A percentile compares a stretch with the other conserved stretches of the same genome.
phyloP scores from a whole-genome alignment of 345 rosid genomes.

The Moricandia arvensis region DNA sequence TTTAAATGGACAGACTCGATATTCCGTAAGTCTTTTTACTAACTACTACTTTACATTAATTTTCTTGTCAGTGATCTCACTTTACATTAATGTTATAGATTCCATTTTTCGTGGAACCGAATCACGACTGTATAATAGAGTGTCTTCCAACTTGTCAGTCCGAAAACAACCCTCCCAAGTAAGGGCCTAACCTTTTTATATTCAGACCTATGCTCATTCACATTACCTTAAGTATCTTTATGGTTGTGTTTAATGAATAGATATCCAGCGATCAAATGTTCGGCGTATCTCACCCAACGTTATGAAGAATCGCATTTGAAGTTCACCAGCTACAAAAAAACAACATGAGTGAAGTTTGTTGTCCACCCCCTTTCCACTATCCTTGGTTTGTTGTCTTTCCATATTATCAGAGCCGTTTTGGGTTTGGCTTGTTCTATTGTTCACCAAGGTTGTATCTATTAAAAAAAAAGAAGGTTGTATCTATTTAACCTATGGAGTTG shows the following conservation, averaged over 20 bases:
- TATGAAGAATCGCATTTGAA: not conserved
- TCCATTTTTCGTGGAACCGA: conserved; percentile 70
- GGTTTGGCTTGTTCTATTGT: not conserved
- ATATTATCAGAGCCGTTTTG: not conserved
- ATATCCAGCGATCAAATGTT: conserved; percentile 13
- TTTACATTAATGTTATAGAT: conserved; percentile 42
- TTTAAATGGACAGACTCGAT: not conserved
- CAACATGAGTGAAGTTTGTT: not conserved
- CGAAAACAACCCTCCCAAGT: conserved; percentile 68
- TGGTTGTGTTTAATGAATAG: not conserved
- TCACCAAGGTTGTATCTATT: not conserved
- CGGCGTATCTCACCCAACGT: not conserved
- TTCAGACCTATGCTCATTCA: not conserved
- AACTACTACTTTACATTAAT: not conserved
- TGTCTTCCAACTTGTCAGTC: conserved; percentile 86
- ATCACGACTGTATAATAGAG: conserved; percentile 72
- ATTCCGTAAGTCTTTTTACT: not conserved
- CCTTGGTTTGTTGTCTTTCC: not conserved
- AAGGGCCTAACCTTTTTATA: conserved; percentile 32
- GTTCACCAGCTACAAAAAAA: not conserved
- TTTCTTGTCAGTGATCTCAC: not conserved
- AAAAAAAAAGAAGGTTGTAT: too few species aligned
- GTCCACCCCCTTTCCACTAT: not conserved
- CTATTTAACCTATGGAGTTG: not conserved
- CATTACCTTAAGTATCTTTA: not conserved